phyloP scores from a whole-genome alignment of 1,284 basidiomycete genomes.

The Filobasidium uniguttulatum region DNA sequence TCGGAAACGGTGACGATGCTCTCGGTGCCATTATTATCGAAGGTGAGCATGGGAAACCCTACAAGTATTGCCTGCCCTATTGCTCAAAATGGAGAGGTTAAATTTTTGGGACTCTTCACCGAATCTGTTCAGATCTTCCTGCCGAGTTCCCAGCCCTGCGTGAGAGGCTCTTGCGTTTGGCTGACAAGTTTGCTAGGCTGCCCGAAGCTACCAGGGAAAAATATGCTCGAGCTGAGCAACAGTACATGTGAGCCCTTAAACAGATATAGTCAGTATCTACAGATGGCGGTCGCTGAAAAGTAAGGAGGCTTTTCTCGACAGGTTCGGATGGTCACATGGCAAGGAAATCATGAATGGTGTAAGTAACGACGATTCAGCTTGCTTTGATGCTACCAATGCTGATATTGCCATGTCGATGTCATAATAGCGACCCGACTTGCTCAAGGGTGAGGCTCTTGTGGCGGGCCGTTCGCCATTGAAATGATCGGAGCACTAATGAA shows the following conservation, averaged over 20 bases:
- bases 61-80: neutral
- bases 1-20: constrained; percentile 59
- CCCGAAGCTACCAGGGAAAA: constrained; percentile 51
- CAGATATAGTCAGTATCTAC: neutral
- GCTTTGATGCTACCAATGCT: too few relatives aligned
- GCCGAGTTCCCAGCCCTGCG: constrained; percentile 48
- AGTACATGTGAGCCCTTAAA: constrained; percentile 21
- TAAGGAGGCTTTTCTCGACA: constrained; percentile 29
- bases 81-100: too few relatives aligned
- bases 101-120: too few relatives aligned
- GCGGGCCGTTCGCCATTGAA: neutral
- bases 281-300: neutral
- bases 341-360: constrained; percentile 96
- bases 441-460: neutral
- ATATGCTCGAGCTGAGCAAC: constrained; percentile 42
- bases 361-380: constrained; percentile 10
- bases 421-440: constrained; percentile 43
- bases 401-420: neutral
- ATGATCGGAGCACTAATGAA: neutral
- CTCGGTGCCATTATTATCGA: constrained; percentile 67
- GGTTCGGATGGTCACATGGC: constrained; percentile 87
- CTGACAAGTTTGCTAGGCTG: constrained; percentile 58
- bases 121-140: constrained; percentile 65
- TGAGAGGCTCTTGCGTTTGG: constrained; percentile 54
- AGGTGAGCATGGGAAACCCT: constrained; percentile 26